Conservation (phyloP, 2,329 filamentous ascomycete species). For the Ambrosiella beaveri region DNA sequence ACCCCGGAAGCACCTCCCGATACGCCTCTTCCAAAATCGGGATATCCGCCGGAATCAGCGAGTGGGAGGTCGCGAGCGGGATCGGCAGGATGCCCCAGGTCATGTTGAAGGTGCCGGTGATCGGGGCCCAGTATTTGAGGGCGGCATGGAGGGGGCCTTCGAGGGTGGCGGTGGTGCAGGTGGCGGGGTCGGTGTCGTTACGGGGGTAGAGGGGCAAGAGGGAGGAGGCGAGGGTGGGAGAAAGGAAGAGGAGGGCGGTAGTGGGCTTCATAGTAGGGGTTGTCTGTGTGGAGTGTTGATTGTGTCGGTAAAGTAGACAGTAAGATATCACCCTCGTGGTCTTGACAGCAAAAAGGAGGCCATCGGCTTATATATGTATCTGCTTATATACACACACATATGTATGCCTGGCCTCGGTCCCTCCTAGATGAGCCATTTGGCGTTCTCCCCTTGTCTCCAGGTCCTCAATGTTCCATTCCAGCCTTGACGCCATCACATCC, state of each 20-base stretch:
- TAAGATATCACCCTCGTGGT: no score
- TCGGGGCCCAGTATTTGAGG: neutral
- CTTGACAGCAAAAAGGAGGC: no score
- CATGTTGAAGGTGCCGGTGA: neutral
- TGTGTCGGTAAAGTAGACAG: neutral
- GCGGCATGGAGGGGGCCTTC: neutral
- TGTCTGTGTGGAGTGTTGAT: neutral
- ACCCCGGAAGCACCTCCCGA: slow-evolving; percentile 18
- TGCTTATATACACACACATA: no score
- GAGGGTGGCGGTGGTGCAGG: neutral
- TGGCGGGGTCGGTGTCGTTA: no score
- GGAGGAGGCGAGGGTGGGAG: neutral
- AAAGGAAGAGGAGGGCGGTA: neutral
- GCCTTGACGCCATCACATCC: no score
- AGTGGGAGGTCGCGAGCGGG: neutral
- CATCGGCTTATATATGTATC: no score
- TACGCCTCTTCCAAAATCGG: neutral
- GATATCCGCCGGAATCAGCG: neutral
- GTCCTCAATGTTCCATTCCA: no score
- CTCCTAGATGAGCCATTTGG: no score
- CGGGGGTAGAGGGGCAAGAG: neutral
- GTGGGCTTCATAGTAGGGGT: neutral
- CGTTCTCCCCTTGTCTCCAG: no score
- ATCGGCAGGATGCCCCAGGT: neutral
- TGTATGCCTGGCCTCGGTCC: no score